These are phyloP conservation scores for Coemansia guatemalensis DNA, from an alignment of 192 early-diverging fungal species.

Conservation along the genomic window DNA sequence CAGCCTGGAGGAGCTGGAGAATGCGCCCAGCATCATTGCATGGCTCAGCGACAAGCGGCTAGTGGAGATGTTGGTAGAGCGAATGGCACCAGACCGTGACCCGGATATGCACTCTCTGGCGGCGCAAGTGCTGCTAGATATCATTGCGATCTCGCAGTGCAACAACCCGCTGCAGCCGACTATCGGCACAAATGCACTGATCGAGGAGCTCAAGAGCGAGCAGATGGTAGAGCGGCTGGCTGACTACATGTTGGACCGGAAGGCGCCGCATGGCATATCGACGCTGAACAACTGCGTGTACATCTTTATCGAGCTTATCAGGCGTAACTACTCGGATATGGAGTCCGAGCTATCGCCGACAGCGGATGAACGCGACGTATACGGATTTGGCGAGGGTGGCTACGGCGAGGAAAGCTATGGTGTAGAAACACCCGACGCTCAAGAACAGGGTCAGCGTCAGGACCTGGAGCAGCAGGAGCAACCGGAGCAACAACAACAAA, in stretches of 20 bases:
- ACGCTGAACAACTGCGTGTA: slow-evolving; percentile 92
- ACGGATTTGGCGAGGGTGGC: slow-evolving; percentile 6
- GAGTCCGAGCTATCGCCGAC: slow-evolving; percentile 7
- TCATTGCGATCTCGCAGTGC: slow-evolving; percentile 78
- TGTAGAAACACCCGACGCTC: too few relatives aligned
- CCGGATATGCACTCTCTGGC: slow-evolving; percentile 81
- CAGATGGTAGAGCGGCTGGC: slow-evolving; percentile 75
- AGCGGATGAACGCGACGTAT: slow-evolving; percentile 7
- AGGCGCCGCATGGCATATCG: slow-evolving; percentile 78
- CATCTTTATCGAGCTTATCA: slow-evolving; percentile 97
- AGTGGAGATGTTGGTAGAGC: slow-evolving; percentile 72
- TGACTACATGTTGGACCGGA: slow-evolving; percentile 79
- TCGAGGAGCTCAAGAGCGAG: slow-evolving; percentile 73
- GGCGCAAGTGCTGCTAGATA: slow-evolving; percentile 77
- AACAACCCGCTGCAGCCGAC: slow-evolving; percentile 64
- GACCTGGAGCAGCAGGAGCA: too few relatives aligned
- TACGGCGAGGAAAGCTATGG: not conserved
- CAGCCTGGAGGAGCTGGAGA: slow-evolving; percentile 85
- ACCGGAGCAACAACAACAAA: not conserved
- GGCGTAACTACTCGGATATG: slow-evolving; percentile 80
- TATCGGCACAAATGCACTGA: slow-evolving; percentile 65
- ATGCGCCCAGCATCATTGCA: slow-evolving; percentile 83
- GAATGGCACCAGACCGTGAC: slow-evolving; percentile 77
- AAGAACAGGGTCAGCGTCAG: too few relatives aligned
- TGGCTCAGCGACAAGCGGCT: slow-evolving; percentile 86